A percentile compares a stretch with the other conserved stretches of the same genome.
phyloP scores from a whole-genome alignment of 805 yeast genomes.

The Saccharomycopsis fibuligera region DNA sequence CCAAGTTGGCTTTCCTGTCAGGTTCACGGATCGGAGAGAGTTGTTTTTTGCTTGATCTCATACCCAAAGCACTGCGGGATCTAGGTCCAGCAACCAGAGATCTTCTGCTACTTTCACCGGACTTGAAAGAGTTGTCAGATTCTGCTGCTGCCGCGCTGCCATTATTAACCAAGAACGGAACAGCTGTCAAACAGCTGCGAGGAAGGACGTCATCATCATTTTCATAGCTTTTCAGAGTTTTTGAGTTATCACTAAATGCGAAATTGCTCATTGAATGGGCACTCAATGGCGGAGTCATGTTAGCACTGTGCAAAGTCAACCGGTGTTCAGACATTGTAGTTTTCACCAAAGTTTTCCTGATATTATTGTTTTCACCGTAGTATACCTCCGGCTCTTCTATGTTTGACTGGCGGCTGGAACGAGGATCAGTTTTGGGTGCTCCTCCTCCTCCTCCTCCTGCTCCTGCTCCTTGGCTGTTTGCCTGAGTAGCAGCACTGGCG shows the following conservation, averaged over 20 bases:
- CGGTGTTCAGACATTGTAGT: not conserved
- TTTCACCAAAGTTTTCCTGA: constrained; percentile 1
- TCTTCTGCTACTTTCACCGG: too few species aligned
- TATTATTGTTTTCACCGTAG: not conserved
- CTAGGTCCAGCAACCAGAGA: not conserved
- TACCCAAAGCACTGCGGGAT: not conserved
- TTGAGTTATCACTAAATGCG: too few species aligned
- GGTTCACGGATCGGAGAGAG: constrained; percentile 21
- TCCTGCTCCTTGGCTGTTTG: too few species aligned
- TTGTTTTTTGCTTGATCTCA: constrained; percentile 1
- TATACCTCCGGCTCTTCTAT: too few species aligned
- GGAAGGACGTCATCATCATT: not conserved
- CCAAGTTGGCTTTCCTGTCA: not conserved
- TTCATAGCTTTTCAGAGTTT: too few species aligned
- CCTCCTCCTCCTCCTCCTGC: too few species aligned
- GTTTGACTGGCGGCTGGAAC: too few species aligned
- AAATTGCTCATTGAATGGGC: not conserved
- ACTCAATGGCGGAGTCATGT: constrained; percentile 12
- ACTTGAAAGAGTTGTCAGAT: too few species aligned
- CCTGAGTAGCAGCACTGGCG: too few species aligned
- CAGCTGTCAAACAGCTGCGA: not conserved
- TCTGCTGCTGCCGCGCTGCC: too few species aligned
- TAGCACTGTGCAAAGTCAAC: constrained; percentile 5
- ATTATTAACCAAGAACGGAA: not conserved
- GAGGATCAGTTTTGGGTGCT: too few species aligned